Evolutionary conservation across 2,329 filamentous ascomycete genomes (phyloP).

Genomic region (Hansfordia pulvinata): DNA sequence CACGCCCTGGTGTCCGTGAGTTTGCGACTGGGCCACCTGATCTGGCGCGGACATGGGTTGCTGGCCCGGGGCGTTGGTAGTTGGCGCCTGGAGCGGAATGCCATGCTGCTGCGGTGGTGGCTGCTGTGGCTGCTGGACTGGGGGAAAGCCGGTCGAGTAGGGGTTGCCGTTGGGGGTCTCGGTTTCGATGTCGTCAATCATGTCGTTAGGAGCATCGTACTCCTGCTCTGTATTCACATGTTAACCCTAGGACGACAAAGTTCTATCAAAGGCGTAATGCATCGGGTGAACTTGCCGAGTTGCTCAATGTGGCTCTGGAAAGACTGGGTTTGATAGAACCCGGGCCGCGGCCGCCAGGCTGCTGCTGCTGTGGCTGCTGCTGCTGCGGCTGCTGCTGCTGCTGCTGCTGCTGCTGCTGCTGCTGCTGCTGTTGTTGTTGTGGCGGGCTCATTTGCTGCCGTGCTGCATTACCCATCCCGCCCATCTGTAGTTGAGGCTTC

Average conservation of each 20-base stretch:
- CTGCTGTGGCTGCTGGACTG: constrained; percentile 12
- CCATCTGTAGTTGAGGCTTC: constrained; percentile 23
- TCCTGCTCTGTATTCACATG: constrained; percentile 74
- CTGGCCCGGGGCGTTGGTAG: constrained; percentile 24
- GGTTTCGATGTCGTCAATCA: constrained; percentile 71
- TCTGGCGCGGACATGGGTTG: constrained; percentile 18
- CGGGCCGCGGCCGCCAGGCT: constrained; percentile 22
- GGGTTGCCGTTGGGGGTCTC: constrained; percentile 56
- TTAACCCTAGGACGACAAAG: constrained; percentile 58
- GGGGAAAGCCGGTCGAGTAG: constrained; percentile 44
- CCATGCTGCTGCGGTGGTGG: constrained; percentile 21
- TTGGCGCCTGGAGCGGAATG: constrained; percentile 22
- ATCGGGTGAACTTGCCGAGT: constrained; percentile 67
- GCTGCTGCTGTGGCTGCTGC: constrained; percentile 16
- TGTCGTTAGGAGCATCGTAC: constrained; percentile 81
- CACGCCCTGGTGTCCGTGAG: constrained; percentile 45
- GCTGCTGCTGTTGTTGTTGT: constrained; percentile 17
- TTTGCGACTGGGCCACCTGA: constrained; percentile 16
- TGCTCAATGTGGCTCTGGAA: constrained; percentile 94
- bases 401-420: constrained; percentile 4
- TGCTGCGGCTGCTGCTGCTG: constrained; percentile 14
- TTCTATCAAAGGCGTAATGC: constrained; percentile 36
- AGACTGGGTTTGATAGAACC: constrained; percentile 64
- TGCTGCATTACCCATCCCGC: constrained; percentile 18
- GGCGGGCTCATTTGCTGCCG: constrained; percentile 20